These are phyloP conservation scores for Pseudogymnoascus sp. DNA, from an alignment of 2,329 filamentous ascomycete species.

Conservation along the genomic window DNA sequence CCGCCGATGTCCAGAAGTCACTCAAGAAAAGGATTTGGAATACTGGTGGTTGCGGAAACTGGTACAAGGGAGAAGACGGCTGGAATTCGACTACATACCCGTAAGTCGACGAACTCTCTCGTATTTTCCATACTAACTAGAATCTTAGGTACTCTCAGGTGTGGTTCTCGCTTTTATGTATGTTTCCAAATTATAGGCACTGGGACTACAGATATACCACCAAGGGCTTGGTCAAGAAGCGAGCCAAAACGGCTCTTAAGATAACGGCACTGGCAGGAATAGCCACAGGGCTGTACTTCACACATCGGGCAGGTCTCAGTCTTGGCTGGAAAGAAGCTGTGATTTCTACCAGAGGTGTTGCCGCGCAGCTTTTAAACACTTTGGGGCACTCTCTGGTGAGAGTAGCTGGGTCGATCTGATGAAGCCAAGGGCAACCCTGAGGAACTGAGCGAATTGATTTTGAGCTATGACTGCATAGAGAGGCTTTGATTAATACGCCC, in stretches of 20 bases:
- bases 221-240: conserved; percentile 34
- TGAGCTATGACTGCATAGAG: neutral
- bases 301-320: neutral
- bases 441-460: neutral
- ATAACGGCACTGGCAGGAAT: neutral
- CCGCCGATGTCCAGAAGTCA: conserved; percentile 37
- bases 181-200: conserved; percentile 44
- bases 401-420: neutral
- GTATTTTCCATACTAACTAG: conserved; percentile 13
- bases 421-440: neutral
- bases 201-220: conserved; percentile 44
- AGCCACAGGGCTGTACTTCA: neutral
- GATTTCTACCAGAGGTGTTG: neutral
- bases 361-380: neutral
- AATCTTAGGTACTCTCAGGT: conserved; percentile 38
- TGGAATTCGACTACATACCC: conserved; percentile 44
- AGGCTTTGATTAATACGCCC: neutral
- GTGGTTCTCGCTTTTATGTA: conserved; percentile 40
- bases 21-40: conserved; percentile 40
- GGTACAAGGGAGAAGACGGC: conserved; percentile 37
- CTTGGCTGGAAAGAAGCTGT: neutral
- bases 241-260: conserved; percentile 10
- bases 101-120: conserved; percentile 23
- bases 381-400: neutral
- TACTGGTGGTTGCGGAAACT: conserved; percentile 37